Evolutionary conservation across 116 monocot genomes (phyloP).

Genomic region (Phalaenopsis hybrid): DNA sequence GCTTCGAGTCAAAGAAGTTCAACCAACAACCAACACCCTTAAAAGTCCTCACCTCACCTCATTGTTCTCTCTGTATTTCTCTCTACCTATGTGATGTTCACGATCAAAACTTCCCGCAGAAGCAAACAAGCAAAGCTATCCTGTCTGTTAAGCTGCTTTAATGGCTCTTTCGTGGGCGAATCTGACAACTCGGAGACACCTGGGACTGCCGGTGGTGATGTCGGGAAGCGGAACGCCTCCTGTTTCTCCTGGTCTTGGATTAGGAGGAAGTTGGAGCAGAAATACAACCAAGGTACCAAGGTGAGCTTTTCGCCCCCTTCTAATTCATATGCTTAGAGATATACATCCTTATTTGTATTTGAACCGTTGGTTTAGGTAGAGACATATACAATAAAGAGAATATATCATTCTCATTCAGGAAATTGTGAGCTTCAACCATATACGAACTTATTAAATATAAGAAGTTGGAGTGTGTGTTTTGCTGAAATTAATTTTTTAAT

Average conservation of each 20-base stretch:
- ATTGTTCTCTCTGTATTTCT: neutral
- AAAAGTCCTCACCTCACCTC: neutral
- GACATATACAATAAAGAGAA: too few relatives aligned
- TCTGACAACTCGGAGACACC: neutral
- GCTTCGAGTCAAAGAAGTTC: neutral
- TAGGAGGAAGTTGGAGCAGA: neutral
- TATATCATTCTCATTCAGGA: too few relatives aligned
- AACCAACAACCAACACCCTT: neutral
- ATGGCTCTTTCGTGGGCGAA: neutral
- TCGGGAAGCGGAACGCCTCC: neutral
- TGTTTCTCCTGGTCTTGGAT: neutral
- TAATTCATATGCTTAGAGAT: too few relatives aligned
- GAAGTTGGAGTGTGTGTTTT: too few relatives aligned
- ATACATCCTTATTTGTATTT: too few relatives aligned
- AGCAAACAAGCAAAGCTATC: neutral
- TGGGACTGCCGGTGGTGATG: neutral
- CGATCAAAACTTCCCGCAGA: neutral
- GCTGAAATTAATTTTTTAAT: too few relatives aligned
- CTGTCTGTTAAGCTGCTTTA: neutral
- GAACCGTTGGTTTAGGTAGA: too few relatives aligned
- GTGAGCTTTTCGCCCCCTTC: neutral
- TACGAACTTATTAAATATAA: too few relatives aligned
- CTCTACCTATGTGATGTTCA: conserved; percentile 2
- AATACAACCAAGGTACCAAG: neutral
- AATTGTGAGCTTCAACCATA: too few relatives aligned